phyloP scores from a whole-genome alignment of 768 basidiomycete genomes.

The Kondoa subrosea region DNA sequence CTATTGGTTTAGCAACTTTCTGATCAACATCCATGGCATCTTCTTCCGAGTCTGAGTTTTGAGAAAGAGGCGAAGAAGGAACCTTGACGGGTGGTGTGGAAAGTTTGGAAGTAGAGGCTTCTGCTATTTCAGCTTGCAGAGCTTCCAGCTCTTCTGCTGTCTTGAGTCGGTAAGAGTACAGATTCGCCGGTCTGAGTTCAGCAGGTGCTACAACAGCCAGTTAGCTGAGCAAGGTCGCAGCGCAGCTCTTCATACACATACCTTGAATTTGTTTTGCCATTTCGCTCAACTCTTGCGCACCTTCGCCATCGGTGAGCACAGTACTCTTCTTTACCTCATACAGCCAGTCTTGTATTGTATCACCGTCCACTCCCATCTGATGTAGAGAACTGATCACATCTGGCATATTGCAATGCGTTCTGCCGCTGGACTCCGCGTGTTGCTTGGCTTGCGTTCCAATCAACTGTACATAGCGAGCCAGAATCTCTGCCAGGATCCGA shows the following conservation, averaged over 20 bases:
- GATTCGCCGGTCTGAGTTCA: background rate
- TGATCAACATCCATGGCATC: background rate
- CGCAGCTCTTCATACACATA: background rate
- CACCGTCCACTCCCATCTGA: background rate
- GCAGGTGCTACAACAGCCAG: background rate
- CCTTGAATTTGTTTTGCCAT: background rate
- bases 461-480: conserved; percentile 11
- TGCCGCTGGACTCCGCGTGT: conserved; percentile 11
- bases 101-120: background rate
- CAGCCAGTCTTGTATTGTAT: conserved; percentile 13
- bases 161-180: background rate
- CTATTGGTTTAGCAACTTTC: background rate
- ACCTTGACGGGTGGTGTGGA: background rate
- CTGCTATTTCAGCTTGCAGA: background rate
- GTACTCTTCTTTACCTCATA: conserved; percentile 2
- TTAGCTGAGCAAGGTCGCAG: background rate
- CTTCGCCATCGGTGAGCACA: background rate
- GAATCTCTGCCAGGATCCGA: conserved; percentile 11
- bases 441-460: conserved; percentile 10
- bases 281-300: background rate
- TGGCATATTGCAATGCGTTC: conserved; percentile 2
- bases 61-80: background rate
- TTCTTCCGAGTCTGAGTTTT: background rate
- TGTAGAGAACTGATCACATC: conserved; percentile 12
- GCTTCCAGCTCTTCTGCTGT: background rate